Conservation (phyloP, 257 asterid genomes). For the Scutellaria baicalensis region DNA sequence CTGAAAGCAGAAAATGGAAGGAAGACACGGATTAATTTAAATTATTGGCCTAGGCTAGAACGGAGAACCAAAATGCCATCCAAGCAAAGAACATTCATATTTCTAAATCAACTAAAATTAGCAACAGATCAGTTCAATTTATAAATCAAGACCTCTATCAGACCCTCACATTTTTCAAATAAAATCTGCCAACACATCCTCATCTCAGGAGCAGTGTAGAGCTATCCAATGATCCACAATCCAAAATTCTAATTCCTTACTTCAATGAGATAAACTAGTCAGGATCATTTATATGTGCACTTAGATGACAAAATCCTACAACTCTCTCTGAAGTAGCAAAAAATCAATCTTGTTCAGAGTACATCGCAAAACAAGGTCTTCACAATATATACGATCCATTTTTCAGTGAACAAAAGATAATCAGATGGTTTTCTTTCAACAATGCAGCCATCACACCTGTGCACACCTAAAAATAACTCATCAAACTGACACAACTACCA, state of each 20-base stretch:
- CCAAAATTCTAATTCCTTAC: constrained; percentile 2
- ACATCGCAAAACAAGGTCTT: constrained; percentile 12
- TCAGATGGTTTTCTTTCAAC: constrained; percentile 38
- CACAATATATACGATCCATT: constrained; percentile 25
- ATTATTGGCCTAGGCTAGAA: background rate
- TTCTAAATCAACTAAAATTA: background rate
- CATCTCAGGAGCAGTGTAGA: background rate
- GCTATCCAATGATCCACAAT: background rate
- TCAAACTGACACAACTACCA: constrained; percentile 39
- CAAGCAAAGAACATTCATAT: background rate
- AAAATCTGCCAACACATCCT: background rate
- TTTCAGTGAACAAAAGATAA: constrained; percentile 36
- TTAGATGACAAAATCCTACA: background rate
- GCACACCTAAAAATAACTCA: constrained; percentile 29
- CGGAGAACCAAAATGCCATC: constrained; percentile 3
- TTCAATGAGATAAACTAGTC: background rate
- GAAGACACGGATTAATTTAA: background rate
- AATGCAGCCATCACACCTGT: constrained; percentile 39
- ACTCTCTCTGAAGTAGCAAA: constrained; percentile 4
- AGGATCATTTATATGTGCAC: background rate
- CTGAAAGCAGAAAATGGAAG: background rate
- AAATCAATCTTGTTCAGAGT: background rate
- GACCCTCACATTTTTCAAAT: background rate
- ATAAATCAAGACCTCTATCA: background rate
- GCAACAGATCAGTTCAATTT: background rate